phyloP scores from a whole-genome alignment of 1,139 yeast species.

The Geotrichum bryndzae region DNA sequence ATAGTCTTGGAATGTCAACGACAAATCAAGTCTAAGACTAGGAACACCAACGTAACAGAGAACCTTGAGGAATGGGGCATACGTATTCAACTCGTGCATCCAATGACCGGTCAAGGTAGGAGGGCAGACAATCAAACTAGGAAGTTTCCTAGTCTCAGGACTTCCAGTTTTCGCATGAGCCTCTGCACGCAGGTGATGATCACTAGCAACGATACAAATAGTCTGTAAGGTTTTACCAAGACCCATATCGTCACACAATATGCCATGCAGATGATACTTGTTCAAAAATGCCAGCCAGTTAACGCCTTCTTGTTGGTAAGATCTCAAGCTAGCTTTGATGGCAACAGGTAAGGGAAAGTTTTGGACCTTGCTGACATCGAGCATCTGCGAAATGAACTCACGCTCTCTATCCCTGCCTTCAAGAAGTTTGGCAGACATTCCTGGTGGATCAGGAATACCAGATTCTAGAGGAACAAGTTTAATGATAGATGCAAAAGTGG shows the following conservation, averaged over 20 bases:
- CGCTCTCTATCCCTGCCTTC: conserved; percentile 91
- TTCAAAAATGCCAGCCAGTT: conserved; percentile 96
- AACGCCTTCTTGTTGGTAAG: conserved; percentile 97
- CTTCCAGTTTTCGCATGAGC: conserved; percentile 53
- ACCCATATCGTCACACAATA: conserved; percentile 99
- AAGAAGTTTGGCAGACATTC: conserved; percentile 77
- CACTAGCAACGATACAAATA: conserved; percentile 93
- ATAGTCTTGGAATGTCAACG: conserved; percentile 48
- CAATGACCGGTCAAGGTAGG: conserved; percentile 98
- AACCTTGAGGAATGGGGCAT: conserved; percentile 80
- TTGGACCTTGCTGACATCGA: conserved; percentile 91
- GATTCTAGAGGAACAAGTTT: conserved; percentile 95
- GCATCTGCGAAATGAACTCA: conserved; percentile 93
- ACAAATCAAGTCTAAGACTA: conserved; percentile 53
- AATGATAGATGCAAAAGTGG: conserved; percentile 93
- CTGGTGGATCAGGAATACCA: conserved; percentile 94
- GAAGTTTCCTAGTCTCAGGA: conserved; percentile 67
- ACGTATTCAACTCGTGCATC: conserved; percentile 91
- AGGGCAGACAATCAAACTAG: conserved; percentile 87
- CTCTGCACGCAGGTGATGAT: conserved; percentile 78
- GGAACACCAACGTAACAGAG: conserved; percentile 93
- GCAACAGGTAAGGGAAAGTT: conserved; percentile 86
- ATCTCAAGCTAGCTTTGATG: conserved; percentile 86
- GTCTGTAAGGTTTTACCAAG: conserved; percentile 96
- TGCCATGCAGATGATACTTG: conserved; percentile 92